Evolutionary conservation across 2,329 filamentous ascomycete species (phyloP), one percentile per base, ranked within the genome.

Genomic region (Alternaria angustiovoidea): DNA sequence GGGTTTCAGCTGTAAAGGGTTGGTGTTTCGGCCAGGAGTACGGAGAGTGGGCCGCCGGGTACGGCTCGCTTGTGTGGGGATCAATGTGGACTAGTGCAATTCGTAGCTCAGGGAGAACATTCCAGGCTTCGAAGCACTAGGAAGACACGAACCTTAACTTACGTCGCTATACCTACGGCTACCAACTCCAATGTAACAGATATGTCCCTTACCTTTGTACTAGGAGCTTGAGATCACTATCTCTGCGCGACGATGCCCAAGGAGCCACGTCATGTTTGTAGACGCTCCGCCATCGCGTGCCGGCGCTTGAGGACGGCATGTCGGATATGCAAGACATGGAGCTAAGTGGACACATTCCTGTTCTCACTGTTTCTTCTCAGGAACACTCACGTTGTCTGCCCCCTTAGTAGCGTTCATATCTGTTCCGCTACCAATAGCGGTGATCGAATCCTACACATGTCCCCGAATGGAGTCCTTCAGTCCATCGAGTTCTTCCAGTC

Each of bases 1-100:
- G 61, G 58, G 68, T 71, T 71, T 71, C 68, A 69, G 66, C 52
- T 43, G 36, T 24, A 48, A 41, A 39, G 34, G 54, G 34, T 61
- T 61, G 51, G 57, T 53, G 67, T 68, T 71, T 71, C 65, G 62
- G 43, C 49, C 43, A 61, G 55, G 54, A 49, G 49, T 20, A 47
- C 46, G 38, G 53, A 42, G 43, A 22, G 39, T n/a, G 42, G 39
- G 44, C 36, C 32, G 51, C 36, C 32, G 32, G 32, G 5, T 34
- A 34, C 11, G 32, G 12, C 51, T 59, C 41, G 24, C 39, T 26
- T 36, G 28, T 11, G 32, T 42, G 34, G 36, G 3, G 48, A 42
- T 28, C 22, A 28, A 49, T 55, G 14, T 24, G 39, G 18, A 51
- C 16, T 38, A 48, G 26, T 34, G 49, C 39, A 38, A 9, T 34